phyloP scores from a whole-genome alignment of 1,284 basidiomycete species.

The Vanrija pseudolonga region DNA sequence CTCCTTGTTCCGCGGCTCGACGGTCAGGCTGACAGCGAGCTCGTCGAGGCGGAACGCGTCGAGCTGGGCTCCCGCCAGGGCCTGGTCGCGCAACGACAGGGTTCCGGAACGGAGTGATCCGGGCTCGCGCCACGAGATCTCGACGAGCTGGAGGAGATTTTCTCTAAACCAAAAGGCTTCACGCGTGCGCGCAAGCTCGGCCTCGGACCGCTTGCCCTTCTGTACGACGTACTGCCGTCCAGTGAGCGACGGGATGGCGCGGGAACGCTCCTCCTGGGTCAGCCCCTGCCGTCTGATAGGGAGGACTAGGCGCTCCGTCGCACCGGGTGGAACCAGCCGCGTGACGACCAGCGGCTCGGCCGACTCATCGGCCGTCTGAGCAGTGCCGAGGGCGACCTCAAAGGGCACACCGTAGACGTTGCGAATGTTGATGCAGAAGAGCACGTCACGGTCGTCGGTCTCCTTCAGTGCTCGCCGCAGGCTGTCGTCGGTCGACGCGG shows the following conservation, averaged over 20 bases:
- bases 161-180: slow-evolving; percentile 94
- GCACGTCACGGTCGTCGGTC: slow-evolving; percentile 66
- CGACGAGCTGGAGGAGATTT: slow-evolving; percentile 65
- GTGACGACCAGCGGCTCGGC: slow-evolving; percentile 50
- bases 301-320: slow-evolving; percentile 71
- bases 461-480: slow-evolving; percentile 46
- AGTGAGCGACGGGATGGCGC: slow-evolving; percentile 75
- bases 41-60: slow-evolving; percentile 65
- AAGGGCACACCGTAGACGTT: slow-evolving; percentile 88
- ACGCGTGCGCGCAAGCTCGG: slow-evolving; percentile 61
- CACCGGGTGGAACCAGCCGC: slow-evolving; percentile 72
- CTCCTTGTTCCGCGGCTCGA: slow-evolving; percentile 43
- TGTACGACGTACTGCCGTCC: slow-evolving; percentile 89
- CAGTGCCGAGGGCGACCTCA: slow-evolving; percentile 69
- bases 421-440: slow-evolving; percentile 78
- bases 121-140: slow-evolving; percentile 78
- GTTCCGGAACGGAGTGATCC: slow-evolving; percentile 69
- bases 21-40: slow-evolving; percentile 55
- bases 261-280: slow-evolving; percentile 57
- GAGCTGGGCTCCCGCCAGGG: slow-evolving; percentile 70
- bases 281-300: slow-evolving; percentile 70
- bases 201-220: slow-evolving; percentile 61
- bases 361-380: background rate
- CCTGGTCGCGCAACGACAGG: slow-evolving; percentile 69
- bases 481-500: slow-evolving; percentile 26